Base-by-base conservation (phyloP, 768 basidiomycete species). In the Calocybe gangraenosa region DNA sequence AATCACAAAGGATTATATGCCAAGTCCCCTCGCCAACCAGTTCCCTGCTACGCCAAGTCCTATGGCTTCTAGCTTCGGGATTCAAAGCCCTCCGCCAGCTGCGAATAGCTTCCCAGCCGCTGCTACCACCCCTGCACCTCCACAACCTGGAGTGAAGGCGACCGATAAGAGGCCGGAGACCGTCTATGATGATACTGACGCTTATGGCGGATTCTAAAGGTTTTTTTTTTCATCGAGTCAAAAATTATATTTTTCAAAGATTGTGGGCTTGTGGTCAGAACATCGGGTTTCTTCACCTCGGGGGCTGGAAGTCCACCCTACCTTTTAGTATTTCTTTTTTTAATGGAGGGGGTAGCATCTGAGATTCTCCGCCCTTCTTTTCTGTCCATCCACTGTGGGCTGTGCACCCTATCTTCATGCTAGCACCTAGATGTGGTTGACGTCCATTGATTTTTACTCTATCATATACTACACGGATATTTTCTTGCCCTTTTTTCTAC, bases 41-140 rank as follows among this genome's bases (percentile, higher is more conserved):
- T 69, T 70, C 65, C 65, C 68, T n/a, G 53, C 57, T 11, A 63
- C 65, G 11, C 64, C 69, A 7, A 72, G 69, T 54, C 69, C 71
- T 30, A 53, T 71, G 25, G 68, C 69, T 23, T 63, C 64, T 40
- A 68, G 63, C 52, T 65, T 67, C 18, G 43, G 20, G 1, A 46
- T 59, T 18, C 23, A 42, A 7, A 42, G 42, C 6, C 45, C 49
- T 2, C 45, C 46, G 28, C 44, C 51, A 25, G 57, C 51, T 11
- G 43, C 28, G 23, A 40, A 42, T 10, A 40, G 32, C n/a, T 23
- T 39, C 37, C 32, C 50, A 30, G 41, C n/a, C n/a, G n/a, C n/a
- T n/a, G n/a, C 37, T 34, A 34, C 55, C 41, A 21, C 42, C 40
- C 13, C 38, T 33, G 40, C 37, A 14, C 17, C 17, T 6, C n/a